phyloP scores from a whole-genome alignment of 352 stramenopile genomes.

The Phytophthora tentaculata region DNA sequence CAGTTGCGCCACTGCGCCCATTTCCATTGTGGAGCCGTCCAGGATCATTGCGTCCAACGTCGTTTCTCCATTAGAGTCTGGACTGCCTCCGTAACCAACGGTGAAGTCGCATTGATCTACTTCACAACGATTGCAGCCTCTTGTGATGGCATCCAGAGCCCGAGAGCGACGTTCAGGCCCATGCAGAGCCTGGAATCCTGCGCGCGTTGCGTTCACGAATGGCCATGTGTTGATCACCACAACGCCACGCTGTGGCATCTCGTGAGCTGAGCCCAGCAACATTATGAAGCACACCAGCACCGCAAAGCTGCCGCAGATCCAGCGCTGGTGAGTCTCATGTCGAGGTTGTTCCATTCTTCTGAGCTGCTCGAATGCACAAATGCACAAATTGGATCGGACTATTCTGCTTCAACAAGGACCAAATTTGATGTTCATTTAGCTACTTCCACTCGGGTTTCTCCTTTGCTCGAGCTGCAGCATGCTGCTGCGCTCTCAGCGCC shows the following conservation, averaged over 20 bases:
- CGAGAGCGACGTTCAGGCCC: conserved; percentile 4
- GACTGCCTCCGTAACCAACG: conserved; percentile 89
- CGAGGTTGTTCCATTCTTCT: conserved; percentile 30
- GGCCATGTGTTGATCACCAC: conserved; percentile 89
- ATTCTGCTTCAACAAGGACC: conserved; percentile 12
- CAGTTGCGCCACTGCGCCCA: conserved; percentile 86
- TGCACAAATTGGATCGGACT: conserved; percentile 6
- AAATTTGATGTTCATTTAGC: conserved; percentile 6
- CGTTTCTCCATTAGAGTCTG: conserved; percentile 86
- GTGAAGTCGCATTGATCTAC: conserved; percentile 90
- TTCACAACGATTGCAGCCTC: conserved; percentile 81
- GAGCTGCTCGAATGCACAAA: conserved; percentile 1
- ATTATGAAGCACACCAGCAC: conserved; percentile 39
- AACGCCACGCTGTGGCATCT: conserved; percentile 34
- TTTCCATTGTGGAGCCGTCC: conserved; percentile 83
- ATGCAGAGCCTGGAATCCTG: conserved; percentile 60
- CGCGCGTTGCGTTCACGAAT: conserved; percentile 75
- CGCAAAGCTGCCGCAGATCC: conserved; percentile 40
- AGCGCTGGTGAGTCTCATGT: conserved; percentile 37
- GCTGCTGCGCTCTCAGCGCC: conserved; percentile 63
- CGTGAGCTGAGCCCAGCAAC: conserved; percentile 34
- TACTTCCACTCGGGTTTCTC: conserved; percentile 81
- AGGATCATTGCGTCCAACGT: conserved; percentile 94
- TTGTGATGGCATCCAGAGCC: conserved; percentile 70
- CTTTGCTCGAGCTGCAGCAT: conserved; percentile 39